These are phyloP conservation scores for Eucalyptus regnans DNA, from an alignment of 345 rosid genomes.

Conservation along the genomic window DNA sequence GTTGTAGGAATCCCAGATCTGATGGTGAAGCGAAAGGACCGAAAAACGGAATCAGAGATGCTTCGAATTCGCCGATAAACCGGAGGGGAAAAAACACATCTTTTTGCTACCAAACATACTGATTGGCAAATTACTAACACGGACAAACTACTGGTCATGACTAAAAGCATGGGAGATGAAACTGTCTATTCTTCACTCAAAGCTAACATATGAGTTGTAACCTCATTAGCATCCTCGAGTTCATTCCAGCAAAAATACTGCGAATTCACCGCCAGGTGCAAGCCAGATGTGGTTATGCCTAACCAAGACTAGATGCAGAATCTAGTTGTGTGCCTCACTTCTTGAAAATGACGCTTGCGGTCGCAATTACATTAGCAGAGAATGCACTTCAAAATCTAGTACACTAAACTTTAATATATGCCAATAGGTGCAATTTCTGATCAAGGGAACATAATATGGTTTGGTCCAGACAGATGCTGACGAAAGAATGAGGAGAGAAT, in stretches of 20 bases:
- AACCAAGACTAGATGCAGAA: background rate
- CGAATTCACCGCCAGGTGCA: background rate
- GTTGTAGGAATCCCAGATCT: conserved; percentile 97
- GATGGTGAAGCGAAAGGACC: background rate
- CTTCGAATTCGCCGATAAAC: background rate
- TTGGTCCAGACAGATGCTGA: background rate
- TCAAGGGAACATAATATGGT: background rate
- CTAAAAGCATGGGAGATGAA: background rate
- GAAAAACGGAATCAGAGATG: background rate
- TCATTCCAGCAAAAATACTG: background rate
- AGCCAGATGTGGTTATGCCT: background rate
- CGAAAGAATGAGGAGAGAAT: background rate
- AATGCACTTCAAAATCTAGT: background rate
- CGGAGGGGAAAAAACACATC: background rate
- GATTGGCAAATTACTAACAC: background rate
- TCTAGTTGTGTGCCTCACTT: background rate
- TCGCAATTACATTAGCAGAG: background rate
- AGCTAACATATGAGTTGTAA: background rate
- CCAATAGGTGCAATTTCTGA: background rate
- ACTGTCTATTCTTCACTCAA: background rate
- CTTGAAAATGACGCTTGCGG: background rate
- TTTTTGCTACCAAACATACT: background rate
- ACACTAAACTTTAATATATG: background rate
- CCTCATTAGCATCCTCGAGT: background rate
- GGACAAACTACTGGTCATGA: background rate